These are phyloP conservation scores for Cylindrodendrum hubeiense DNA, from an alignment of 2,329 filamentous ascomycete species.

Conservation along the genomic window DNA sequence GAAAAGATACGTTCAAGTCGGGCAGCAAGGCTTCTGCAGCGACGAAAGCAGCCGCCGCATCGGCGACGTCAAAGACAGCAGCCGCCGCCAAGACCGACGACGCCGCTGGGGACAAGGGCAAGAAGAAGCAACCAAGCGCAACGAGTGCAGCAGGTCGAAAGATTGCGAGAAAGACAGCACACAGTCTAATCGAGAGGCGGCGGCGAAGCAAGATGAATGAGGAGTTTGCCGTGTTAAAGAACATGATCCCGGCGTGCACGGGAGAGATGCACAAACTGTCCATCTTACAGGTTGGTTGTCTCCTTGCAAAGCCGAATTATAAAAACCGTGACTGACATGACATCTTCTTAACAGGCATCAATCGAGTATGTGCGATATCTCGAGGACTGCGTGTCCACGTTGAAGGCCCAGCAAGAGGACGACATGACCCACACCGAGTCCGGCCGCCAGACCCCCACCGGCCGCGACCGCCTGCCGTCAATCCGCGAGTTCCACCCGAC, in stretches of 20 bases:
- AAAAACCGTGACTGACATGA: conserved; percentile 22
- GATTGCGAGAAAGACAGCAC: conserved; percentile 94
- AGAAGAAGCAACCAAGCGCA: conserved; percentile 82
- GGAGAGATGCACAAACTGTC: conserved; percentile 99
- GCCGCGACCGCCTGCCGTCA: conserved; percentile 48
- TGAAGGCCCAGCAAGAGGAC: conserved; percentile 72
- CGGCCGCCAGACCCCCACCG: conserved; percentile 42
- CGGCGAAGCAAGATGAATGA: conserved; percentile 98
- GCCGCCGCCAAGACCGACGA: conserved; percentile 37
- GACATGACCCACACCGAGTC: conserved; percentile 44
- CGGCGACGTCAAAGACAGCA: conserved; percentile 35
- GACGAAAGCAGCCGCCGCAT: conserved; percentile 28
- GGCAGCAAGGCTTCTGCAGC: conserved; percentile 36
- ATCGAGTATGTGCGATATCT: conserved; percentile 97
- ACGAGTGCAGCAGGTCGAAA: conserved; percentile 92
- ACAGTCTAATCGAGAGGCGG: conserved; percentile 92
- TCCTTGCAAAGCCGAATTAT: background rate
- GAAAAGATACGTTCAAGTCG: conserved; percentile 40
- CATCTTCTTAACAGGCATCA: conserved; percentile 73
- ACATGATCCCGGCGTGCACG: conserved; percentile 95
- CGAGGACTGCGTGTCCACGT: conserved; percentile 85
- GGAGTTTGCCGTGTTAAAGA: conserved; percentile 92
- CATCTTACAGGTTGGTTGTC: conserved; percentile 82
- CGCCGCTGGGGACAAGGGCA: conserved; percentile 54
- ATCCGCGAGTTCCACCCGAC: conserved; percentile 55